Evolutionary conservation across 163 green algal genomes (phyloP), one percentile per base, ranked within the genome.

Genomic region (Trebouxia gelatinosa): DNA sequence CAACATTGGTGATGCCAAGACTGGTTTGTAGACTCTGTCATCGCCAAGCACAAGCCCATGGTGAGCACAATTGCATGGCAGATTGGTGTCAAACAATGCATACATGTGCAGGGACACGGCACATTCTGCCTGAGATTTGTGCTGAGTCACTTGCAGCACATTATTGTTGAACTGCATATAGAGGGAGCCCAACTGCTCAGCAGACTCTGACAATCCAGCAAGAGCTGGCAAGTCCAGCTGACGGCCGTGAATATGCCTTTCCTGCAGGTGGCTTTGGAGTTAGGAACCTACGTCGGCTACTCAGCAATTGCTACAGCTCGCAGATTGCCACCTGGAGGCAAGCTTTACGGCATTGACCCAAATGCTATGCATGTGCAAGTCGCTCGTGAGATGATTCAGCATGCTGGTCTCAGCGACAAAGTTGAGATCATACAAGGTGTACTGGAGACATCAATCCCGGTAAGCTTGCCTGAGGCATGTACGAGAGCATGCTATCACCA

Each of bases 321-420:
- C 29, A 68, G 39, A 5, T 9, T 68, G 59, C 59, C 59, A 6
- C 5, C 0, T 40, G 59, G 59, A 7, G 59, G 59, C 7, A 68
- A 68, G 59, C 59, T 68, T 6, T 68, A 68, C 39, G 58, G 59
- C 59, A 68, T 68, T 68, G 59, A 68, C 19, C 59, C 29, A 39
- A 21, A 68, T 21, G 31, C 59, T n/a, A 39, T 16, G 11, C 11
- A 68, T 68, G 29, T 43, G 6, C 6, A 31, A 1, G 39, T 68
- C 7, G 11, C 59, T 29, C 29, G 29, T 40, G 59, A 43, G 6
- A 68, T 68, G 59, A 39, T 68, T 28, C 29, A 68, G 59, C 59
- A 68, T 68, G 59, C 59, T 68, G 59, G 59, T 0, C 31, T 68
- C 2, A 68, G 29, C 28, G 17, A 68, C 29, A 68, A 43, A 31